These are phyloP conservation scores for Picochlorum sp. DNA, from an alignment of 139 green algal genomes.

Conservation along the genomic window DNA sequence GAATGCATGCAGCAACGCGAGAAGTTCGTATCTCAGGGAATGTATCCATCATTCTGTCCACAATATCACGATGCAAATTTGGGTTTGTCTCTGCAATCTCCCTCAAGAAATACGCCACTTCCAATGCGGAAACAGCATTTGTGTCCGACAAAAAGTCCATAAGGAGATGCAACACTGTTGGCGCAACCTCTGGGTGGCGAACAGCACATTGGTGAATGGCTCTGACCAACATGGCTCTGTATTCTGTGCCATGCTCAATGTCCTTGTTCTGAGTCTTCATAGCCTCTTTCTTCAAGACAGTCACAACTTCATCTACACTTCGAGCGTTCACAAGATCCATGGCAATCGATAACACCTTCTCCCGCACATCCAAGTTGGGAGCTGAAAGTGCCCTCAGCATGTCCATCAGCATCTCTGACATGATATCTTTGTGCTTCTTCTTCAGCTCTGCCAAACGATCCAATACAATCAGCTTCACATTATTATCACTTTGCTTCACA, in stretches of 20 bases:
- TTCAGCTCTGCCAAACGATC: constrained; percentile 81
- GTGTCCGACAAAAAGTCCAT: constrained; percentile 96
- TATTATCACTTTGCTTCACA: constrained; percentile 95
- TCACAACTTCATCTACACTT: constrained; percentile 86
- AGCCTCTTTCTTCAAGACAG: constrained; percentile 95
- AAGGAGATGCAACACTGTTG: constrained; percentile 85
- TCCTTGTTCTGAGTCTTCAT: constrained; percentile 89
- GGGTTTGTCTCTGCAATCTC: constrained; percentile 95
- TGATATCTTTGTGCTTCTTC: constrained; percentile 62
- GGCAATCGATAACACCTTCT: constrained; percentile 90
- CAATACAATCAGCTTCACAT: constrained; percentile 99
- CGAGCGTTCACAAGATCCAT: constrained; percentile 84
- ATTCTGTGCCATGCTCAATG: constrained; percentile 81
- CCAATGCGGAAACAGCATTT: constrained; percentile 76
- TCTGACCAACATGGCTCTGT: constrained; percentile 85
- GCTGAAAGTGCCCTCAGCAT: constrained; percentile 81
- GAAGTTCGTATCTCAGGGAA: constrained; percentile 75
- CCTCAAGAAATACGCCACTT: constrained; percentile 64
- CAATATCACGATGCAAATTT: constrained; percentile 68
- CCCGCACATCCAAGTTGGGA: constrained; percentile 90
- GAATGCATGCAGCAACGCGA: constrained; percentile 71
- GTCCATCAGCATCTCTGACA: constrained; percentile 96
- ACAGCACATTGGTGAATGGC: constrained; percentile 91
- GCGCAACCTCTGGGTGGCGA: constrained; percentile 90
- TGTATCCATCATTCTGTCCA: constrained; percentile 80